Evolutionary conservation across 2,329 filamentous ascomycete genomes (phyloP).

Genomic region (Fusarium subtropicale): DNA sequence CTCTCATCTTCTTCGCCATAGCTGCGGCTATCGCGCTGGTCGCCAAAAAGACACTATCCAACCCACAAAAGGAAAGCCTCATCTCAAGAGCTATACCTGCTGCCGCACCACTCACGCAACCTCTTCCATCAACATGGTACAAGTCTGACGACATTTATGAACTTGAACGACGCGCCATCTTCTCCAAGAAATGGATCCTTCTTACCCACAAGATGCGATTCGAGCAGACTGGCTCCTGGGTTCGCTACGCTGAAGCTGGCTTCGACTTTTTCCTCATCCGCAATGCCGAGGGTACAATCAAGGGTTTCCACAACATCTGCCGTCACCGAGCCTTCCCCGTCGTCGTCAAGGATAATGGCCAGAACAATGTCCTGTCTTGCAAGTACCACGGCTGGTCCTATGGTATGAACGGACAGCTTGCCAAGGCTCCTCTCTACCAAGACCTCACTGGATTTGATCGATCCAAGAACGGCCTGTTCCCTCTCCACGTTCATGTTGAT

Average conservation of each 20-base stretch:
- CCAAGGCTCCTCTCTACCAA: constrained; percentile 71
- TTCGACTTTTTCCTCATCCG: constrained; percentile 65
- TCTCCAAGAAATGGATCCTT: constrained; percentile 67
- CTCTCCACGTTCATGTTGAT: constrained; percentile 65
- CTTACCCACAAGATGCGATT: constrained; percentile 65
- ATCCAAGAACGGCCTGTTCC: constrained; percentile 65
- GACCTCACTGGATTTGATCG: constrained; percentile 66
- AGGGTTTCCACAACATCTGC: constrained; percentile 72
- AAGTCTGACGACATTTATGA: constrained; percentile 64
- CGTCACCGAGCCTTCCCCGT: constrained; percentile 70
- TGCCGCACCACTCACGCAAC: constrained; percentile 28
- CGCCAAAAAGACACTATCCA: constrained; percentile 15
- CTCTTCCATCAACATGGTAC: constrained; percentile 57
- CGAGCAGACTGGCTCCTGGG: constrained; percentile 64
- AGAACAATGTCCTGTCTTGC: constrained; percentile 65
- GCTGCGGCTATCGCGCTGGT: constrained; percentile 9
- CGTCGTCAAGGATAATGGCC: constrained; percentile 62
- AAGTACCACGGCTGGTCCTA: constrained; percentile 74
- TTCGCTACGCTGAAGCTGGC: constrained; percentile 65
- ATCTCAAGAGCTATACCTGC: constrained; percentile 27
- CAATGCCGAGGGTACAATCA: constrained; percentile 66
- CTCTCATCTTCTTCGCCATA: constrained; percentile 17
- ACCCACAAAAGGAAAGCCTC: constrained; percentile 23
- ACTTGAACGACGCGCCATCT: constrained; percentile 67
- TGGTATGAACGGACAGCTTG: constrained; percentile 66